These are phyloP conservation scores for Exophiala bonariae DNA, from an alignment of 2,329 filamentous ascomycete species.

Conservation along the genomic window DNA sequence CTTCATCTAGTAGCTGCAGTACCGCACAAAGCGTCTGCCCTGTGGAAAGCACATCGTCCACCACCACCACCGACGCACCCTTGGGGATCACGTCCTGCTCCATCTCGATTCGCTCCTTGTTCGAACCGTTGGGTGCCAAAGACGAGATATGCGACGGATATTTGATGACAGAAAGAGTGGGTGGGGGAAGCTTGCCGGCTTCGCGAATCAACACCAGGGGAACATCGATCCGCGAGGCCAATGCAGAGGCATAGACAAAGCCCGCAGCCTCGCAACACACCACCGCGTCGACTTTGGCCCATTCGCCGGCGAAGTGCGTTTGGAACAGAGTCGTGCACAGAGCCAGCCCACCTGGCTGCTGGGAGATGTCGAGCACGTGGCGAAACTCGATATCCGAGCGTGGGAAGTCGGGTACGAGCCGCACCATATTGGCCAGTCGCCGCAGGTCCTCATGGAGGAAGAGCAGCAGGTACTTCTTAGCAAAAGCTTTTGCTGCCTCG, in stretches of 20 bases:
- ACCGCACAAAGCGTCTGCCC: constrained; percentile 57
- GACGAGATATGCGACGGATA: constrained; percentile 56
- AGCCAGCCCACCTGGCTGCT: constrained; percentile 52
- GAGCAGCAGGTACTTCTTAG: no score
- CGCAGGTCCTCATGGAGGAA: no score
- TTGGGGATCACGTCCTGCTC: constrained; percentile 41
- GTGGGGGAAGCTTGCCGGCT: constrained; percentile 60
- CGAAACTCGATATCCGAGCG: constrained; percentile 54
- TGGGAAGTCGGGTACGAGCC: constrained; percentile 52
- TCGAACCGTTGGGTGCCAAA: constrained; percentile 25
- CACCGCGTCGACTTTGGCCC: constrained; percentile 48
- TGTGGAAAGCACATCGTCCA: constrained; percentile 62
- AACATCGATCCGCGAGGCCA: constrained; percentile 44
- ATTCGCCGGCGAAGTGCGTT: constrained; percentile 50
- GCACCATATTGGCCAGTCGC: constrained; percentile 53
- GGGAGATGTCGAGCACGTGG: constrained; percentile 58
- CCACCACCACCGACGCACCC: constrained; percentile 50
- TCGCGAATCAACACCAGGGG: constrained; percentile 55
- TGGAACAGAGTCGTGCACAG: constrained; percentile 55
- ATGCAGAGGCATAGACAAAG: constrained; percentile 54
- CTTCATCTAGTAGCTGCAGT: constrained; percentile 48
- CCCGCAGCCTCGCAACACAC: constrained; percentile 60
- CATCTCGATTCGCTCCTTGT: constrained; percentile 52
- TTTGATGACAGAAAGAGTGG: constrained; percentile 52
- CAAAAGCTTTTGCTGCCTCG: no score